Percentiles rank a stretch among this genome's conserved stretches.
phyloP scores from a whole-genome alignment of 169 alveolate genomes.

The Plasmodium vivax region DNA sequence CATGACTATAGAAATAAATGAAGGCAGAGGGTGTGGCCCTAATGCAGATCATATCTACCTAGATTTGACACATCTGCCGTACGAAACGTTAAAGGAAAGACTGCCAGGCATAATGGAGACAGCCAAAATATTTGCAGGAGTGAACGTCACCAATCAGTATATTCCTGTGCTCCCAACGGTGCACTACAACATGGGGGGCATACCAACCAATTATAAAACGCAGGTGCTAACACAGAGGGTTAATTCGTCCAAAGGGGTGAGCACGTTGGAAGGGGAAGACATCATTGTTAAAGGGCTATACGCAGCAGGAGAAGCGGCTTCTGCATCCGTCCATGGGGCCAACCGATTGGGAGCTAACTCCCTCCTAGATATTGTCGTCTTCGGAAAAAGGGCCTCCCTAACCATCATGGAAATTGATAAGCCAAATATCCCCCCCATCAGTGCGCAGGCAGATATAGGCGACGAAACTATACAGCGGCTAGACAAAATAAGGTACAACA shows the following conservation, averaged over 20 bases:
- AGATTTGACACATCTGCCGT: constrained; percentile 94
- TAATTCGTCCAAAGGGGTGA: constrained; percentile 44
- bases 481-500: constrained; percentile 53
- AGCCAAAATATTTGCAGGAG: constrained; percentile 97
- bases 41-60: constrained; percentile 95
- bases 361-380: constrained; percentile 96
- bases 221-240: constrained; percentile 87
- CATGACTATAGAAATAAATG: constrained; percentile 97
- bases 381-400: constrained; percentile 97
- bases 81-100: constrained; percentile 94
- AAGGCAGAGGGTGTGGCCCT: constrained; percentile 97
- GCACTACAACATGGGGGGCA: constrained; percentile 99
- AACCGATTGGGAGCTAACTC: constrained; percentile 98
- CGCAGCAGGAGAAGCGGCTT: constrained; percentile 98
- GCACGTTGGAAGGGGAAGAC: constrained; percentile 78
- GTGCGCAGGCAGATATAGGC: constrained; percentile 44
- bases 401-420: constrained; percentile 90
- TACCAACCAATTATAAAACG: constrained; percentile 97
- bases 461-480: constrained; percentile 53
- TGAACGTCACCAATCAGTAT: constrained; percentile 95
- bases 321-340: constrained; percentile 99
- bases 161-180: constrained; percentile 98
- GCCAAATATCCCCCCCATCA: constrained; percentile 83
- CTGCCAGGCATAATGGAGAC: constrained; percentile 98
- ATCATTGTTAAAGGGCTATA: constrained; percentile 93